Conservation (phyloP, 1,284 basidiomycete genomes). For the Malassezia sp. region DNA sequence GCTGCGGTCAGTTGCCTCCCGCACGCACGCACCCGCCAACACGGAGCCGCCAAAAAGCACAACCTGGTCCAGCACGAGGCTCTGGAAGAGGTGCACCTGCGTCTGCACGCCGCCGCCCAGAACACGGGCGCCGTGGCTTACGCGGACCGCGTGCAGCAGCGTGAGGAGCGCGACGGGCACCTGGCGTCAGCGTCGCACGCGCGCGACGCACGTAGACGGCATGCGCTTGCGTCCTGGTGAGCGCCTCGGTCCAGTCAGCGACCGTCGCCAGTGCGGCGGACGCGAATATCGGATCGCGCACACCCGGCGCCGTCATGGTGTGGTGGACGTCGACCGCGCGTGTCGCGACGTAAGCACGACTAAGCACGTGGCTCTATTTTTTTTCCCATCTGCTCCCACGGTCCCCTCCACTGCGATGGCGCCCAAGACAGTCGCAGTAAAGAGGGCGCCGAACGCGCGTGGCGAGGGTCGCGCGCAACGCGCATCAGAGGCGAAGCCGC, state of each 20-base stretch:
- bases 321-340: background rate
- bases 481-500: constrained; percentile 15
- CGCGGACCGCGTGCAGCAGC: constrained; percentile 23
- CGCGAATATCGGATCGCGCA: constrained; percentile 12
- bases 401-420: too few relatives aligned
- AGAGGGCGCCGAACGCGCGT: too few relatives aligned
- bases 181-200: background rate
- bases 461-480: too few relatives aligned
- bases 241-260: constrained; percentile 11
- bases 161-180: constrained; percentile 22
- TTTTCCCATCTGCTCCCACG: too few relatives aligned
- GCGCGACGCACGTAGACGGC: constrained; percentile 8
- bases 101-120: constrained; percentile 20
- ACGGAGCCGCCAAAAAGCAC: constrained; percentile 28
- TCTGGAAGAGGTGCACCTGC: constrained; percentile 22
- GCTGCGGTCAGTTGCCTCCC: background rate
- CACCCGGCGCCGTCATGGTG: background rate
- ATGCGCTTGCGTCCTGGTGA: constrained; percentile 6
- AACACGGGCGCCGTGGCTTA: constrained; percentile 30
- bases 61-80: constrained; percentile 27
- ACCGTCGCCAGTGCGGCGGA: constrained; percentile 6
- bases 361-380: constrained; percentile 1
- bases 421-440: too few relatives aligned
- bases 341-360: too few relatives aligned
- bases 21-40: background rate